phyloP scores from a whole-genome alignment of 2,329 filamentous ascomycete species.

The Endocalyx cinctus region DNA sequence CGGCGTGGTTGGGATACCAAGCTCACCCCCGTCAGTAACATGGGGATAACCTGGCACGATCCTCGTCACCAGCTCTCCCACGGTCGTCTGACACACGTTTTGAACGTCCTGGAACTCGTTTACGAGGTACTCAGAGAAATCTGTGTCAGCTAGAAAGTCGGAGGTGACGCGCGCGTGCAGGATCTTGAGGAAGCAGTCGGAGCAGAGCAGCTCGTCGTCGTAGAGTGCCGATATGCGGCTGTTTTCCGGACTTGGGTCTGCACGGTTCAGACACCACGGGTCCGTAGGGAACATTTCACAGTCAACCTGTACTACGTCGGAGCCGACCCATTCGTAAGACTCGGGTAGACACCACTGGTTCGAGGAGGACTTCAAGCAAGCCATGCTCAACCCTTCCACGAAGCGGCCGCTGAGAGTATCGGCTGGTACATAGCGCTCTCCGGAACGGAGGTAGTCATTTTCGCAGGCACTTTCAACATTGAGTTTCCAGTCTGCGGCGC shows the following conservation, averaged over 20 bases:
- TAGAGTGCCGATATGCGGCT: neutral
- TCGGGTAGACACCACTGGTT: slow-evolving; percentile 1
- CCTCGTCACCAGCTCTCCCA: no score
- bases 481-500: neutral
- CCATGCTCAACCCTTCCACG: neutral
- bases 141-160: neutral
- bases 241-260: no score
- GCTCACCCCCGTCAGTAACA: no score
- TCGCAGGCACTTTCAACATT: no score
- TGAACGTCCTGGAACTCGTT: slow-evolving; percentile 2
- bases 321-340: slow-evolving; percentile 1
- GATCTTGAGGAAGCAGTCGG: neutral
- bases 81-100: slow-evolving; percentile 2
- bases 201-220: neutral
- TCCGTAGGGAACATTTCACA: no score
- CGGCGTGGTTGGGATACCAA: no score
- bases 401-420: neutral
- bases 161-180: slow-evolving; percentile 1
- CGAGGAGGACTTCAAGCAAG: no score
- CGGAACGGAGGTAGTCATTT: no score
- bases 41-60: no score
- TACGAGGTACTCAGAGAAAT: slow-evolving; percentile 2
- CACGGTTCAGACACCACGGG: no score
- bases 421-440: no score
- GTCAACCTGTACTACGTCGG: no score